Percentiles rank a stretch among this genome's conserved stretches.
phyloP scores from a whole-genome alignment of 805 yeast species.

The Candida silvicultrix region DNA sequence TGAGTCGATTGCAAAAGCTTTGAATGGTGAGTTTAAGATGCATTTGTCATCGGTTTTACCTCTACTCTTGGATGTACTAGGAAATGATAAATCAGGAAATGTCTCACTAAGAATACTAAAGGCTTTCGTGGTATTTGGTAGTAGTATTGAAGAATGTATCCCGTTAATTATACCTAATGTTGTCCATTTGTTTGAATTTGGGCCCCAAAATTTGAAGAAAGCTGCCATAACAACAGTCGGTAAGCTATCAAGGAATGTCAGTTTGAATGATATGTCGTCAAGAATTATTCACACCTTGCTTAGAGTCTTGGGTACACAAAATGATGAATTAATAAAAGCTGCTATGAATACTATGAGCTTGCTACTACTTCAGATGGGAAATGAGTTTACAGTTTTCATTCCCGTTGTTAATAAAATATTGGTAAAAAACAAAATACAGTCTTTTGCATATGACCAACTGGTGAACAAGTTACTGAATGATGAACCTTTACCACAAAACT shows the following conservation, averaged over 20 bases:
- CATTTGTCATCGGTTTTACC: slow-evolving; percentile 76
- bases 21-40: slow-evolving; percentile 89
- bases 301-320: slow-evolving; percentile 47
- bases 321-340: slow-evolving; percentile 56
- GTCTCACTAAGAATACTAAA: slow-evolving; percentile 70
- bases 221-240: slow-evolving; percentile 83
- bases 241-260: slow-evolving; percentile 64
- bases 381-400: slow-evolving; percentile 78
- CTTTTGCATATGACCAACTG: slow-evolving; percentile 72
- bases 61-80: slow-evolving; percentile 67
- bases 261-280: slow-evolving; percentile 82
- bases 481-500: slow-evolving; percentile 78
- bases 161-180: slow-evolving; percentile 85
- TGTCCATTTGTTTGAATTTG: slow-evolving; percentile 72
- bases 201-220: slow-evolving; percentile 49
- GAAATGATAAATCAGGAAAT: slow-evolving; percentile 59
- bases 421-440: slow-evolving; percentile 56
- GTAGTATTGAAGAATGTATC: slow-evolving; percentile 80
- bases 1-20: slow-evolving; percentile 77
- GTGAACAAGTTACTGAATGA: slow-evolving; percentile 73
- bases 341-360: slow-evolving; percentile 78
- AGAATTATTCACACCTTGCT: slow-evolving; percentile 83
- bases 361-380: slow-evolving; percentile 72
- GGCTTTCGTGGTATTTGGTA: slow-evolving; percentile 81
- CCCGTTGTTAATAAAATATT: slow-evolving; percentile 72